phyloP scores from a whole-genome alignment of 768 basidiomycete genomes.

The Solioccasus polychromus region DNA sequence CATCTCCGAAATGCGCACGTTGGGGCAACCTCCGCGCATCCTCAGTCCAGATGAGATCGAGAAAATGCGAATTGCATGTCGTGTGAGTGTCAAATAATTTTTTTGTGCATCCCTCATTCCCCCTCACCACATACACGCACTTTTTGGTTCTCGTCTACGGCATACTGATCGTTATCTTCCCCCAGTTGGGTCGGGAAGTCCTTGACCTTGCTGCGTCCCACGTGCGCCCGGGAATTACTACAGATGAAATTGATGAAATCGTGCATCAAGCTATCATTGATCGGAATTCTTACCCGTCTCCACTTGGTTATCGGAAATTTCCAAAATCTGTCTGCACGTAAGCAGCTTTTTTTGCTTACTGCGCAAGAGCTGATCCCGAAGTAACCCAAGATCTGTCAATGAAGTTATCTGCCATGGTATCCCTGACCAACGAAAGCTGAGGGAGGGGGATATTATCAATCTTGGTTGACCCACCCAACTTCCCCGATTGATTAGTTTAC shows the following conservation, averaged over 20 bases:
- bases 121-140: background rate
- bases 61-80: slow-evolving; percentile 85
- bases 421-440: slow-evolving; percentile 78
- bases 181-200: slow-evolving; percentile 85
- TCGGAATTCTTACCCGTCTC: slow-evolving; percentile 90
- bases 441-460: slow-evolving; percentile 96
- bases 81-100: slow-evolving; percentile 49
- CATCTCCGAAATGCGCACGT: slow-evolving; percentile 51
- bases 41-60: slow-evolving; percentile 74
- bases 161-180: background rate
- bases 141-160: background rate
- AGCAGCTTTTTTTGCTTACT: slow-evolving; percentile 30
- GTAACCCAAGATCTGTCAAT: slow-evolving; percentile 69
- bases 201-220: slow-evolving; percentile 87
- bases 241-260: slow-evolving; percentile 91
- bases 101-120: background rate
- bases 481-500: slow-evolving; percentile 10
- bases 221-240: slow-evolving; percentile 89
- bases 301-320: slow-evolving; percentile 85
- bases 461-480: slow-evolving; percentile 53
- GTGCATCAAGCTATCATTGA: slow-evolving; percentile 91
- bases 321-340: slow-evolving; percentile 98
- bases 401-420: slow-evolving; percentile 98
- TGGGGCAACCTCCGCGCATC: slow-evolving; percentile 63
- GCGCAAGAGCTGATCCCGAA: slow-evolving; percentile 3